Percentiles rank a stretch among this genome's conserved stretches.
These are phyloP conservation scores for Emiliania huxleyi DNA, from an alignment of 78 protist genomes.

Conservation along the genomic window DNA sequence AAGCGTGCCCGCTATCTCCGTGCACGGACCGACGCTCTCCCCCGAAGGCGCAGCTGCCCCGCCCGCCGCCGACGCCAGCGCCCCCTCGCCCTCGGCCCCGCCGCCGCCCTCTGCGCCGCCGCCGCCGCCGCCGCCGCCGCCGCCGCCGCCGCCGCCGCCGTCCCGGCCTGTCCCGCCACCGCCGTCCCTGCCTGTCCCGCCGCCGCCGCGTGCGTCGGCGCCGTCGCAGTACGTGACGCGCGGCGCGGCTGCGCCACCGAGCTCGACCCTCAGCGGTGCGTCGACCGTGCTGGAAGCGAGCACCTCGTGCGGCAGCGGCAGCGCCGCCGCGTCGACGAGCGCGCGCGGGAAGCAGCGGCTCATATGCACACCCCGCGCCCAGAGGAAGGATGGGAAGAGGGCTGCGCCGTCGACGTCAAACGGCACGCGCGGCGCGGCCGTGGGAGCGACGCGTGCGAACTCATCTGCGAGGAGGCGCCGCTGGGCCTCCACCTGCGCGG, in stretches of 20 bases:
- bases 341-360: neutral
- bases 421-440: neutral
- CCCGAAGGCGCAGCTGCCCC: too few species aligned
- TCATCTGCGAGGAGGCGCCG: neutral
- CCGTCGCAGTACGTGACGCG: too few species aligned
- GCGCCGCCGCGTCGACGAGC: neutral
- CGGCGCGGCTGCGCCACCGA: neutral
- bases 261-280: neutral
- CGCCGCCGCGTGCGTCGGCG: too few species aligned
- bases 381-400: neutral
- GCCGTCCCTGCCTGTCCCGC: too few species aligned
- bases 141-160: too few species aligned
- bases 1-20: neutral
- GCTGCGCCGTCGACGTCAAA: neutral
- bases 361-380: constrained; percentile 5
- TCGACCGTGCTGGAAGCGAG: neutral
- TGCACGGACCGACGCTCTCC: too few species aligned
- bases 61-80: too few species aligned
- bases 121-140: too few species aligned
- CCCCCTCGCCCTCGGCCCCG: too few species aligned
- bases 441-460: neutral
- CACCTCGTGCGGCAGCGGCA: neutral
- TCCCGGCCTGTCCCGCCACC: too few species aligned
- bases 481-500: neutral
- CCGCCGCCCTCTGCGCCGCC: too few species aligned